phyloP scores from a whole-genome alignment of 1,284 basidiomycete species.

The Veloboletus limbatus region DNA sequence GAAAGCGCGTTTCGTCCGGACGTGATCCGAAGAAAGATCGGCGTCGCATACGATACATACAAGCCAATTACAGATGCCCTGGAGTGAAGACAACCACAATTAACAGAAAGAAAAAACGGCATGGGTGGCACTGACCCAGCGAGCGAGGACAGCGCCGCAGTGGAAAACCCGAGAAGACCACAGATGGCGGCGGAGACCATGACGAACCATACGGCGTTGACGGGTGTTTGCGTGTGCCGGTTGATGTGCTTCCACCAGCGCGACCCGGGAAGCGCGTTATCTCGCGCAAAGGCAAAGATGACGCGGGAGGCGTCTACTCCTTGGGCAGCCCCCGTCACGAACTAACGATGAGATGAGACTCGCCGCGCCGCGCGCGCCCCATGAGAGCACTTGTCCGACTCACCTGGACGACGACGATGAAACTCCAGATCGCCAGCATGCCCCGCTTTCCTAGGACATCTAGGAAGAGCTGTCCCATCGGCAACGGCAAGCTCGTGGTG shows the following conservation, averaged over 20 bases:
- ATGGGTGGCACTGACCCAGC: slow-evolving; percentile 67
- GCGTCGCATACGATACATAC: slow-evolving; percentile 62
- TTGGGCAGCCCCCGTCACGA: slow-evolving; percentile 72
- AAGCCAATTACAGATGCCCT: slow-evolving; percentile 70
- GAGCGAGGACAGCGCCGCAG: slow-evolving; percentile 59
- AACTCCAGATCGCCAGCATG: slow-evolving; percentile 69
- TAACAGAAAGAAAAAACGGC: too few species aligned
- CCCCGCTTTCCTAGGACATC: slow-evolving; percentile 63
- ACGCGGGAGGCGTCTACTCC: slow-evolving; percentile 72
- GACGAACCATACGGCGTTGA: slow-evolving; percentile 75
- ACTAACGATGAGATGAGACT: too few species aligned
- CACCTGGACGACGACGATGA: slow-evolving; percentile 69
- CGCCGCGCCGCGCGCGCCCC: too few species aligned
- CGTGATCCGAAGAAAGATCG: slow-evolving; percentile 69
- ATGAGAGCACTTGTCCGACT: slow-evolving; percentile 10
- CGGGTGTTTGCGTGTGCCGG: slow-evolving; percentile 57
- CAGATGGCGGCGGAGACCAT: slow-evolving; percentile 55
- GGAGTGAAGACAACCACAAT: too few species aligned
- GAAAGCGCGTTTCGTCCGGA: slow-evolving; percentile 56
- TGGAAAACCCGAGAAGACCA: slow-evolving; percentile 65
- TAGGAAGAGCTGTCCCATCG: slow-evolving; percentile 71
- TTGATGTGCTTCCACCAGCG: slow-evolving; percentile 65
- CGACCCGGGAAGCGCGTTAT: slow-evolving; percentile 70
- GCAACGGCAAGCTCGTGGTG: slow-evolving; percentile 50
- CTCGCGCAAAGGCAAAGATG: slow-evolving; percentile 70